Base-by-base conservation (phyloP, 768 basidiomycete genomes). In the Tylopilus sp. region DNA sequence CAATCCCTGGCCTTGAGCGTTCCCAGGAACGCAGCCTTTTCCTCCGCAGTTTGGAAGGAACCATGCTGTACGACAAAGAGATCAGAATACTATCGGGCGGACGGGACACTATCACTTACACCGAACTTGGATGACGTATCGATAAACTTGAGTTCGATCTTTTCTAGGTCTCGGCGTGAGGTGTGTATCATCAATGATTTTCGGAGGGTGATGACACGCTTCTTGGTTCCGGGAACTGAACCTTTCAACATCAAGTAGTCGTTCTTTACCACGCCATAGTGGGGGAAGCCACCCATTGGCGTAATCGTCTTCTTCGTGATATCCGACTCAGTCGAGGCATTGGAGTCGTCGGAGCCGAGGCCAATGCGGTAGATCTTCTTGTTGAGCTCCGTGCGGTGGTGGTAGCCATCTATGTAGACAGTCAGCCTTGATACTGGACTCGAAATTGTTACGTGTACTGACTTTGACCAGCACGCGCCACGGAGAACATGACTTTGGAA, bases 401-500 rank as follows among this genome's bases (percentile, higher is more conserved):
- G 92, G 78, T 93, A 94, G 59, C 92, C 92, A 70, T 94, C 89
- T 92, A 56, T n/a, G 54, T 9, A 58, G 17, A 13, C 29, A 52
- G 48, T 63, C 33, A 33, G 52, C 25, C 10, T 11, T 54, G n/a
- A 40, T 45, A 10, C 10, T 13, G 3, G 40, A 21, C 21, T 29
- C 13, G 43, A 45, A 31, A 29, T 47, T 24, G 19, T 6, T 48
- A 53, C 45, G 36, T 68, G 54, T 38, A 80, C 92, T 64, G 73
- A 92, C 89, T 91, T 89, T 98, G 96, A 91, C 97, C 97, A 63
- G 97, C 95, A 81, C 97, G 95, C 56, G 95, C 97, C 65, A 99
- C 97, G n/a, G 94, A 95, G 86, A 93, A 98, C 96, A 98, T 98
- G 84, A 99, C 97, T 78, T 96, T 97, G 66, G 87, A 89, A 71